Conservation (phyloP, 306 rosid genomes). For the Dryas octopetala region DNA sequence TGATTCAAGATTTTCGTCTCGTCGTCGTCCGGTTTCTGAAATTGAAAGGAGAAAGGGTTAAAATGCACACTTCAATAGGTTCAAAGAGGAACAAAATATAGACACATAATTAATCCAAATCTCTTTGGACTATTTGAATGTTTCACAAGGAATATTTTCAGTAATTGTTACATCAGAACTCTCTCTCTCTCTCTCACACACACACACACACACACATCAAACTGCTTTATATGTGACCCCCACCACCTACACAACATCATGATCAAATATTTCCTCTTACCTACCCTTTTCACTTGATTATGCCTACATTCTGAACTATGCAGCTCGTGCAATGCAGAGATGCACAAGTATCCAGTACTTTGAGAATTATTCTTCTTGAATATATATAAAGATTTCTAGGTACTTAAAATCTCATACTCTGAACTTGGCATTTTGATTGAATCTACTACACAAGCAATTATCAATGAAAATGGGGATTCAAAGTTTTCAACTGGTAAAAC, state of each 20-base stretch:
- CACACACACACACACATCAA: background rate
- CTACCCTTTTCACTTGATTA: background rate
- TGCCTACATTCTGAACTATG: background rate
- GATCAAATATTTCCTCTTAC: background rate
- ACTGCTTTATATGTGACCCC: background rate
- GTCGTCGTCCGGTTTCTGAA: constrained; percentile 91
- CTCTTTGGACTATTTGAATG: constrained; percentile 9
- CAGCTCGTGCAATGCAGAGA: background rate
- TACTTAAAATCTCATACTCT: background rate
- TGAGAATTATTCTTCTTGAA: background rate
- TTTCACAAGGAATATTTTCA: background rate
- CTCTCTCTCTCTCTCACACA: background rate
- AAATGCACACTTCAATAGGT: constrained; percentile 17
- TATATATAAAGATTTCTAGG: background rate
- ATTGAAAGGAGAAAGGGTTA: constrained; percentile 6
- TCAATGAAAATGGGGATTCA: background rate
- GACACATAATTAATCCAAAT: background rate
- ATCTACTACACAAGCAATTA: background rate
- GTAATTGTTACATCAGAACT: background rate
- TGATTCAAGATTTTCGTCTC: constrained; percentile 68
- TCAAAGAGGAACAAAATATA: background rate
- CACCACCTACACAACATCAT: background rate
- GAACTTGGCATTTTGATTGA: background rate
- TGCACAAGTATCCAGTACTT: background rate
- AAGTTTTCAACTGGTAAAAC: background rate